phyloP scores from a whole-genome alignment of 2,329 filamentous ascomycete genomes.

The Trichoderma simmonsii region DNA sequence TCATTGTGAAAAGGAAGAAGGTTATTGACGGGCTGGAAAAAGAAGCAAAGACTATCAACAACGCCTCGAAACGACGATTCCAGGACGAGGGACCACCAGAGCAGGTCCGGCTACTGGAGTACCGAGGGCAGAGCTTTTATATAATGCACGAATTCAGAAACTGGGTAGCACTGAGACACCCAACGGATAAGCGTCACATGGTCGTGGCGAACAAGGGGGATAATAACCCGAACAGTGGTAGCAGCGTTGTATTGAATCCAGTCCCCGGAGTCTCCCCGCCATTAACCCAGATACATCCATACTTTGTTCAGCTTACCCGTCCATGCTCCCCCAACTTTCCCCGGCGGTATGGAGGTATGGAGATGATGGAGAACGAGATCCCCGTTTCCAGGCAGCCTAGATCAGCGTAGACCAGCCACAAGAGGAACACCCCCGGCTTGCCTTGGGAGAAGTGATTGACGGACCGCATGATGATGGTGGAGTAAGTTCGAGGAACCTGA shows the following conservation, averaged over 20 bases:
- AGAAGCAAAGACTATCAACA: not conserved
- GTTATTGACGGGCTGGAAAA: not conserved
- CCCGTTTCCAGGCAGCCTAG: conserved; percentile 11
- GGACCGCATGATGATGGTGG: conserved; percentile 1
- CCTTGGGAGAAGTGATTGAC: not conserved
- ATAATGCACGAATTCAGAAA: not conserved
- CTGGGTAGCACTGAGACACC: not conserved
- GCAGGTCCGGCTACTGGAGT: not conserved
- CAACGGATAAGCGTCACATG: conserved; percentile 7
- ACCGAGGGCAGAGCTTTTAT: not conserved
- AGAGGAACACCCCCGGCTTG: not conserved
- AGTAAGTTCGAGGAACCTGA: not conserved
- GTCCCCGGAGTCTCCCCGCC: not conserved
- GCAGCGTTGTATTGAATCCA: conserved; percentile 2
- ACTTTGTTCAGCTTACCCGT: not conserved
- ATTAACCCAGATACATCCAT: not conserved
- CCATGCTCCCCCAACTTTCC: conserved; percentile 14
- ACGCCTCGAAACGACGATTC: not conserved
- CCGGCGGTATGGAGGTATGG: conserved; percentile 8
- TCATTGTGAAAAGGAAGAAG: conserved; percentile 12
- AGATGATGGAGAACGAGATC: conserved; percentile 8
- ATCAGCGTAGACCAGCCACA: not conserved
- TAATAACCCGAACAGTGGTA: not conserved
- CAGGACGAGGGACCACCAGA: not conserved
- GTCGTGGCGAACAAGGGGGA: not conserved